These are phyloP conservation scores for Alnus rubra DNA, from an alignment of 306 rosid species.

Conservation along the genomic window DNA sequence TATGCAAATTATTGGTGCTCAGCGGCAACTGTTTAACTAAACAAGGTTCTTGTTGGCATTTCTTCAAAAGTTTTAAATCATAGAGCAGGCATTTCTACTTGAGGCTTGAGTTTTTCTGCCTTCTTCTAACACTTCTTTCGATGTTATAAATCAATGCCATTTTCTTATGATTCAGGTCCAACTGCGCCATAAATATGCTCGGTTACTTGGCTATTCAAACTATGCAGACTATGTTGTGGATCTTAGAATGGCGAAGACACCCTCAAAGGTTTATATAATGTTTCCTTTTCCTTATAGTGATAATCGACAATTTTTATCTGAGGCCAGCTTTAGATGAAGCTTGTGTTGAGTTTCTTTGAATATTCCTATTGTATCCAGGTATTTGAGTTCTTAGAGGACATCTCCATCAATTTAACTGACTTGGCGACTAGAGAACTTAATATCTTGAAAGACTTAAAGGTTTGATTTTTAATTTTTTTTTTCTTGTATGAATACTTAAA, in stretches of 20 bases:
- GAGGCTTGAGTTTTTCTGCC: constrained; percentile 10
- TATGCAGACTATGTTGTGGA: constrained; percentile 82
- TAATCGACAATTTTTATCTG: background rate
- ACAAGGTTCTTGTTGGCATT: background rate
- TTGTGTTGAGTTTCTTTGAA: constrained; percentile 13
- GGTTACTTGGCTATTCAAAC: constrained; percentile 83
- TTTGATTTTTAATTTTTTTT: constrained; percentile 14
- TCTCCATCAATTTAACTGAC: constrained; percentile 66
- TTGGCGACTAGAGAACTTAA: constrained; percentile 74
- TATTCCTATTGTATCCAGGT: constrained; percentile 52
- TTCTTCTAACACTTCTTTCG: background rate
- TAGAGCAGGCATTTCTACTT: background rate
- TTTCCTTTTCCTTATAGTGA: background rate
- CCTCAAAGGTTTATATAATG: constrained; percentile 66
- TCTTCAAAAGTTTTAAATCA: background rate
- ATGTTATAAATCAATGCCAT: background rate
- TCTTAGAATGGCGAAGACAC: constrained; percentile 93
- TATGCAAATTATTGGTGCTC: background rate
- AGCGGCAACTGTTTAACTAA: background rate
- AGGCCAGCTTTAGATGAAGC: constrained; percentile 8
- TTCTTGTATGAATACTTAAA: constrained; percentile 40
- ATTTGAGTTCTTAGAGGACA: constrained; percentile 85
- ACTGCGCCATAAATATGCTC: constrained; percentile 85
- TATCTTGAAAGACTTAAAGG: constrained; percentile 79
- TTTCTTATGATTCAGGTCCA: constrained; percentile 65